These are phyloP conservation scores for Xylaria grammica DNA, from an alignment of 495 filamentous ascomycete species.

Conservation along the genomic window DNA sequence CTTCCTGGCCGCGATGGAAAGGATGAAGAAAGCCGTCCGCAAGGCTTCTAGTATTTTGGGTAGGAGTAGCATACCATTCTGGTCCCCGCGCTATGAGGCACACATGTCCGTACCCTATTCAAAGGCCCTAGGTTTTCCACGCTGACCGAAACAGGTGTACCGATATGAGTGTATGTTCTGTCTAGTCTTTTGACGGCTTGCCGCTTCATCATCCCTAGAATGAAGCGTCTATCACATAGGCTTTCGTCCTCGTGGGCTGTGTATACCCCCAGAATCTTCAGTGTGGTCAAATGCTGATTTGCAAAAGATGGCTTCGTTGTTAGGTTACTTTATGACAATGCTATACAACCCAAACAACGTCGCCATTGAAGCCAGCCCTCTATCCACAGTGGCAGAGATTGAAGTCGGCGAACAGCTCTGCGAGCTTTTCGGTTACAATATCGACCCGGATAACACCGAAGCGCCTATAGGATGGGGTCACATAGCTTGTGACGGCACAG, in stretches of 20 bases:
- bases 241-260: background rate
- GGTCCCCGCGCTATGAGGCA: slow-evolving; percentile 50
- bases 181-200: background rate
- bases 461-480: slow-evolving; percentile 44
- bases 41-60: slow-evolving; percentile 32
- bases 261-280: no score
- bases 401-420: slow-evolving; percentile 52
- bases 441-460: slow-evolving; percentile 27
- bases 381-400: slow-evolving; percentile 47
- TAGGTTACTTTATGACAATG: slow-evolving; percentile 56
- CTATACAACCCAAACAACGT: slow-evolving; percentile 59
- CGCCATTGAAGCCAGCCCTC: slow-evolving; percentile 49
- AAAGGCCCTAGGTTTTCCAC: slow-evolving; percentile 23
- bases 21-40: slow-evolving; percentile 33
- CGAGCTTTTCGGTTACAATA: slow-evolving; percentile 50
- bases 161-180: slow-evolving; percentile 20
- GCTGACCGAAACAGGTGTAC: slow-evolving; percentile 26
- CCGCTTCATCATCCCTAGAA: no score
- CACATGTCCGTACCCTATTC: slow-evolving; percentile 45
- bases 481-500: slow-evolving; percentile 50
- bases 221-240: background rate
- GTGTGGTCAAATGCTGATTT: slow-evolving; percentile 11
- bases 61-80: slow-evolving; percentile 49
- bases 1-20: slow-evolving; percentile 35
- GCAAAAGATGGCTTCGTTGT: slow-evolving; percentile 28